A percentile compares a stretch with the other conserved stretches of the same genome.
phyloP scores from a whole-genome alignment of 2,329 filamentous ascomycete species.

The Macrophomina phaseolina region DNA sequence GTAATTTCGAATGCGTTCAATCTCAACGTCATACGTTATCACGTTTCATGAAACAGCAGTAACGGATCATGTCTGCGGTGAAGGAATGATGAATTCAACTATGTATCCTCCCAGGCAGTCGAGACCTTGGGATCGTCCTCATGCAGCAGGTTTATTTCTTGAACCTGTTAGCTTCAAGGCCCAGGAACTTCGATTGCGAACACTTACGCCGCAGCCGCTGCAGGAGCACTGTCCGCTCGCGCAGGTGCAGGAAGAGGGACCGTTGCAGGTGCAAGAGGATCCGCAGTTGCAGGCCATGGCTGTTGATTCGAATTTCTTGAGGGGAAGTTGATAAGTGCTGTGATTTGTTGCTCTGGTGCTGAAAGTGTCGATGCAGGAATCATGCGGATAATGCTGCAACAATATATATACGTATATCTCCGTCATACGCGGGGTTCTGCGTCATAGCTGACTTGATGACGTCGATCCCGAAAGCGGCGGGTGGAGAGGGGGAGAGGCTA shows the following conservation, averaged over 20 bases:
- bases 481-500: neutral
- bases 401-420: neutral
- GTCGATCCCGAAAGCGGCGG: constrained; percentile 6
- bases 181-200: neutral
- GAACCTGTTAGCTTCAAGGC: neutral
- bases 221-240: constrained; percentile 10
- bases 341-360: neutral
- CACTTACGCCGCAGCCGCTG: constrained; percentile 16
- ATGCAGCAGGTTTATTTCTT: neutral
- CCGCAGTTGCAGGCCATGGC: constrained; percentile 21
- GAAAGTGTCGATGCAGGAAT: neutral
- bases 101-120: too few species aligned
- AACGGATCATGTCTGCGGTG: too few species aligned
- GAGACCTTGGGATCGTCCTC: neutral
- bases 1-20: neutral
- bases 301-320: neutral
- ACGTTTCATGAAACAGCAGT: neutral
- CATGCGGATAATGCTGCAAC: neutral
- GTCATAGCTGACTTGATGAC: constrained; percentile 8
- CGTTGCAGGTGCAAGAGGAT: constrained; percentile 16
- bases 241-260: constrained; percentile 2
- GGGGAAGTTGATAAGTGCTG: neutral
- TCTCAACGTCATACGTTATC: neutral
- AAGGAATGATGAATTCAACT: neutral
- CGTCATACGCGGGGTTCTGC: neutral